These are phyloP conservation scores for Aspergillus bertholletiae DNA, from an alignment of 495 filamentous ascomycete species.

Conservation along the genomic window DNA sequence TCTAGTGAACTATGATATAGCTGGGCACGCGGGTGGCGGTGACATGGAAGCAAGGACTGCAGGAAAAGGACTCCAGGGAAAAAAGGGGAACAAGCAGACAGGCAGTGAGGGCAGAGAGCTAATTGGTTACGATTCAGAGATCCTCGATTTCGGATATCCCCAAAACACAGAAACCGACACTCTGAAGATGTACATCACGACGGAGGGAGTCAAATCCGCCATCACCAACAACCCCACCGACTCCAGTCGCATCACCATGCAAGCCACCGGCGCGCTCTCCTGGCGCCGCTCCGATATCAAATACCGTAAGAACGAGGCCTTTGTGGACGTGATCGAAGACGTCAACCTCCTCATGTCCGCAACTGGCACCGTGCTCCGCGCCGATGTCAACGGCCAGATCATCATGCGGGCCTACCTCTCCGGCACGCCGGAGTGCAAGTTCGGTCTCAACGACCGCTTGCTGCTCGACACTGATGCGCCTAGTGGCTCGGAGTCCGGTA, in stretches of 20 bases:
- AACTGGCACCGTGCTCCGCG: constrained; percentile 88
- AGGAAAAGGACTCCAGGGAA: not conserved
- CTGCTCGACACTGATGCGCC: constrained; percentile 58
- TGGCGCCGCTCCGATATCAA: constrained; percentile 97
- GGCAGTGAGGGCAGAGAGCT: not conserved
- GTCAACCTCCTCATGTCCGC: constrained; percentile 99
- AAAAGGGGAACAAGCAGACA: not conserved
- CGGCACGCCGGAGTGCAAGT: constrained; percentile 98
- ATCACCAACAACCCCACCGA: constrained; percentile 67
- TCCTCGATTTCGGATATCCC: constrained; percentile 98
- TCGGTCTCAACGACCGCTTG: constrained; percentile 94
- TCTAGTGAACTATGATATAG: not conserved
- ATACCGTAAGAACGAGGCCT: constrained; percentile 99
- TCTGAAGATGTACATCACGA: constrained; percentile 99
- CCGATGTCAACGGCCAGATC: constrained; percentile 96
- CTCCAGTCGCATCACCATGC: constrained; percentile 96
- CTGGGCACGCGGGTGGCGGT: not conserved
- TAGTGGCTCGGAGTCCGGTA: constrained; percentile 56
- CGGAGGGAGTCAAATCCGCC: constrained; percentile 96
- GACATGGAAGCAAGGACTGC: not conserved
- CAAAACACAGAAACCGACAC: constrained; percentile 99
- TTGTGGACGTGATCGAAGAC: constrained; percentile 99
- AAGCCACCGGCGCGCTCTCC: constrained; percentile 94
- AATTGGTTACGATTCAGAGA: constrained; percentile 56
- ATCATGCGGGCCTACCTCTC: constrained; percentile 98